Percentiles rank a stretch among this genome's conserved stretches.
These are phyloP conservation scores for Lactarius sp. DNA, from an alignment of 768 basidiomycete species.

Conservation along the genomic window DNA sequence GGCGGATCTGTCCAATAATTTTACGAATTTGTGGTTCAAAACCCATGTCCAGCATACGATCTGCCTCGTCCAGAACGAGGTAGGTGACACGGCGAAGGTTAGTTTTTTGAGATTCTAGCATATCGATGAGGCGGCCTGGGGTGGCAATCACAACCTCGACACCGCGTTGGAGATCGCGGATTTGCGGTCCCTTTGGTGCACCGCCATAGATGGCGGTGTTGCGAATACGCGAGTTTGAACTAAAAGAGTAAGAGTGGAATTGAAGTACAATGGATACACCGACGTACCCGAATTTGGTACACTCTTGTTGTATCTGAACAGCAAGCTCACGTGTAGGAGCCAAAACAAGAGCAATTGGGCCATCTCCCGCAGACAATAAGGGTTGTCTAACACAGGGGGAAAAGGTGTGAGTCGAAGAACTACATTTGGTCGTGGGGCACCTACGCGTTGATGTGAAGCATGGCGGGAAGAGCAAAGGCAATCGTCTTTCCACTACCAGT, in stretches of 20 bases:
- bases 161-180: slow-evolving; percentile 94
- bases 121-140: slow-evolving; percentile 98
- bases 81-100: slow-evolving; percentile 96
- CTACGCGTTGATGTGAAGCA: slow-evolving; percentile 99
- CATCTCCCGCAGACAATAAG: slow-evolving; percentile 87
- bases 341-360: slow-evolving; percentile 93
- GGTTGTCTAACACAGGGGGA: slow-evolving; percentile 61
- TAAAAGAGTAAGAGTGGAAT: slow-evolving; percentile 30
- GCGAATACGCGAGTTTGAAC: slow-evolving; percentile 88
- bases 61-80: slow-evolving; percentile 98
- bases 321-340: slow-evolving; percentile 98
- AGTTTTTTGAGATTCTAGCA: slow-evolving; percentile 95
- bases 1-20: slow-evolving; percentile 94
- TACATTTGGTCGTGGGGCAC: slow-evolving; percentile 30
- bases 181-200: slow-evolving; percentile 97
- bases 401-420: background rate
- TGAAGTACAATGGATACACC: slow-evolving; percentile 6
- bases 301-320: slow-evolving; percentile 98
- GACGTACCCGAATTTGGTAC: slow-evolving; percentile 90
- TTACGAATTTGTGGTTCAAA: slow-evolving; percentile 99
- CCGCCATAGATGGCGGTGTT: slow-evolving; percentile 99
- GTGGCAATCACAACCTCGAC: slow-evolving; percentile 99
- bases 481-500: slow-evolving; percentile 99
- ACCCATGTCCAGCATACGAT: slow-evolving; percentile 99
- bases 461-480: slow-evolving; percentile 95